These are phyloP conservation scores for Phytophthora multivora DNA, from an alignment of 352 stramenopile species.

Conservation along the genomic window DNA sequence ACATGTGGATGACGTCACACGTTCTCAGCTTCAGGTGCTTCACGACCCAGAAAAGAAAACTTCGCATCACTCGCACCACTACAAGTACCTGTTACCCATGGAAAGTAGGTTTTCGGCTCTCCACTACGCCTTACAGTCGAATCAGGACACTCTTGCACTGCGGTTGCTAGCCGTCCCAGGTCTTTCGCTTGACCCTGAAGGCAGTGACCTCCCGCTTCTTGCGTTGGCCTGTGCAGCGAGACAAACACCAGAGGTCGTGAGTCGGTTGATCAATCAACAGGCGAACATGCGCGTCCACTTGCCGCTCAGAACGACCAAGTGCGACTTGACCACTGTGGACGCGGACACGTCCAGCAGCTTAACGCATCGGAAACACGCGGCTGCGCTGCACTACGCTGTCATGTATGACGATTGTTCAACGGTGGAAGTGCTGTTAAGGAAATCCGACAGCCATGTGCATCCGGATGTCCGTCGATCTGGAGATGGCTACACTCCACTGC, in stretches of 20 bases:
- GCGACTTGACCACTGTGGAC: constrained; percentile 19
- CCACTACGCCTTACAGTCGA: constrained; percentile 65
- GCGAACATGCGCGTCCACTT: constrained; percentile 68
- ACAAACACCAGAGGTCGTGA: constrained; percentile 48
- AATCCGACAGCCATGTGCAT: constrained; percentile 38
- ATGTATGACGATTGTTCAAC: constrained; percentile 60
- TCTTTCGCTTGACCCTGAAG: constrained; percentile 47
- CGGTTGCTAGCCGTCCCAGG: constrained; percentile 35
- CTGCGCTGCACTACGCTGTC: constrained; percentile 69
- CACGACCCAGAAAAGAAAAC: constrained; percentile 1
- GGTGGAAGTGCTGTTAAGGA: constrained; percentile 39
- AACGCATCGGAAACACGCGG: constrained; percentile 46
- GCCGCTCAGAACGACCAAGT: constrained; percentile 42
- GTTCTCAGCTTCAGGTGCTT: constrained; percentile 40
- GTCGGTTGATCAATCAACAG: constrained; percentile 47
- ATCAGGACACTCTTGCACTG: constrained; percentile 40
- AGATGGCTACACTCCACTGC: constrained; percentile 68
- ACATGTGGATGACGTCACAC: constrained; percentile 44
- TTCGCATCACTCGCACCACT: constrained; percentile 5
- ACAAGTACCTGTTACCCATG: constrained; percentile 55
- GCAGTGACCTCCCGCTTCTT: constrained; percentile 60
- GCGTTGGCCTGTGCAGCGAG: constrained; percentile 58
- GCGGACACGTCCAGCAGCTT: constrained; percentile 24
- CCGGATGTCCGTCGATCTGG: constrained; percentile 64
- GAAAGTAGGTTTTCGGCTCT: constrained; percentile 60